Base-by-base conservation (phyloP, 805 yeast species). In the Diddensiella caesifluorescens region DNA sequence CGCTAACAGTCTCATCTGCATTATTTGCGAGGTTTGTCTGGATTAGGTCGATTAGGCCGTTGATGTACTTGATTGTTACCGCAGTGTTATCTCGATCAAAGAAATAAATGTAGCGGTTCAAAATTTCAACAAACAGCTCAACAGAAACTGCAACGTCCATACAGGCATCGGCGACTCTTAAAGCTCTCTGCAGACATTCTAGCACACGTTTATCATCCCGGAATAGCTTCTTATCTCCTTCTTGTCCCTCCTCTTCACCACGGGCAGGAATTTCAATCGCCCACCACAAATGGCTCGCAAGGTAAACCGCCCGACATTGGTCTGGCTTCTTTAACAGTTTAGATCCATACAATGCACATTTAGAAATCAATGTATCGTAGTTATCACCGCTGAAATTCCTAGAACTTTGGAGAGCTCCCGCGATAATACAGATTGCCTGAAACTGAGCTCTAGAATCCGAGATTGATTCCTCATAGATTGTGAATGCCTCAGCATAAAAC, bases 231-330 rank as follows among this genome's bases (percentile, higher is more conserved):
- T 63, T 59, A 7, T 29, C 32, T 7, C 19, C 12, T 1, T 63
- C 67, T 19, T 63, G 64, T 20, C 70, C 73, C 42, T 68, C 75
- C 42, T 63, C 66, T 45, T 71, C 74, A 4, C 67, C 74, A 42
- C 62, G 53, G 1, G 62, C 69, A 16, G 72, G 68, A 13, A 70
- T 72, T 46, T 83, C 88, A 19, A 81, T 78, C 56, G 90, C 83
- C 92, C 95, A 85, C 96, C 96, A 92, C 37, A 92, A 65, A 62
- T 92, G 97, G 1, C 95, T 80, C 32, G 95, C 89, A 39, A 77
- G 63, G 58, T 83, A 86, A 4, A 88, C 95, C 0, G 95, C 80
- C 12, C 97, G 76, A 60, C 97, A 89, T 62, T 92, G 98, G 56
- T 90, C 97, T 26, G 92, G 88, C 60, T 90, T 90, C 61, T 85